Evolutionary conservation across 139 green algal genomes (phyloP).

Genomic region (Coccomyxa sp.): DNA sequence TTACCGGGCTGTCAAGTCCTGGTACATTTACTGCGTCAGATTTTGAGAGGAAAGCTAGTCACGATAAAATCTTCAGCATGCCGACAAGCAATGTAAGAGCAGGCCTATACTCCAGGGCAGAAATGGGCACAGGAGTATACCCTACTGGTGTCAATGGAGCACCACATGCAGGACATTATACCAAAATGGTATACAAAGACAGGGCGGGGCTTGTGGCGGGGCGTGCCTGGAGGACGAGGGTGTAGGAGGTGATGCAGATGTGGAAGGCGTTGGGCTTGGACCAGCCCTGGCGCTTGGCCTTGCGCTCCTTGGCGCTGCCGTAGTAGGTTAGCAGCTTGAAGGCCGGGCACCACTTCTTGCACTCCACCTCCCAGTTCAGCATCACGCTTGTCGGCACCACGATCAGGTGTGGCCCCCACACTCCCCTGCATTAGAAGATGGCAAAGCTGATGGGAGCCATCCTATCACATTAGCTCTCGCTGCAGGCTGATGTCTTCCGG

Average conservation of each 20-base stretch:
- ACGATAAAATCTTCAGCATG: no score
- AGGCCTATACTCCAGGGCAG: not conserved
- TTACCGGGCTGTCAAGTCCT: no score
- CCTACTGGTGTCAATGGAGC: not conserved
- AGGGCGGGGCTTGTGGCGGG: not conserved
- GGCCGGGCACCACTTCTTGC: conserved; percentile 98
- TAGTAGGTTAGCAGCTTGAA: conserved; percentile 99
- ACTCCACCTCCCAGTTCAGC: conserved; percentile 99
- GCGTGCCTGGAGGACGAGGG: conserved; percentile 79
- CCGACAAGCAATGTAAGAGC: no score
- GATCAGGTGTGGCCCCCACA: conserved; percentile 97
- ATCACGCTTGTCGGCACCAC: conserved; percentile 96
- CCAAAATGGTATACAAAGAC: no score
- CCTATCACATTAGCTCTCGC: no score
- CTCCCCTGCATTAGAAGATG: no score
- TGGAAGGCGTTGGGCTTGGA: conserved; percentile 97
- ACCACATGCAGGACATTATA: no score
- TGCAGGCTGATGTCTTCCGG: no score
- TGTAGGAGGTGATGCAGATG: conserved; percentile 99
- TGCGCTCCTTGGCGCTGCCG: conserved; percentile 86
- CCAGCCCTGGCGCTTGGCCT: conserved; percentile 94
- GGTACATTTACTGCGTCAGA: no score
- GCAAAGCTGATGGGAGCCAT: no score
- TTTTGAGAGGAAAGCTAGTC: no score
- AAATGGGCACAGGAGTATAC: not conserved